Percentiles rank a stretch among this genome's conserved stretches.
These are phyloP conservation scores for Rhodotorula babjevae DNA, from an alignment of 768 basidiomycete species.

Conservation along the genomic window DNA sequence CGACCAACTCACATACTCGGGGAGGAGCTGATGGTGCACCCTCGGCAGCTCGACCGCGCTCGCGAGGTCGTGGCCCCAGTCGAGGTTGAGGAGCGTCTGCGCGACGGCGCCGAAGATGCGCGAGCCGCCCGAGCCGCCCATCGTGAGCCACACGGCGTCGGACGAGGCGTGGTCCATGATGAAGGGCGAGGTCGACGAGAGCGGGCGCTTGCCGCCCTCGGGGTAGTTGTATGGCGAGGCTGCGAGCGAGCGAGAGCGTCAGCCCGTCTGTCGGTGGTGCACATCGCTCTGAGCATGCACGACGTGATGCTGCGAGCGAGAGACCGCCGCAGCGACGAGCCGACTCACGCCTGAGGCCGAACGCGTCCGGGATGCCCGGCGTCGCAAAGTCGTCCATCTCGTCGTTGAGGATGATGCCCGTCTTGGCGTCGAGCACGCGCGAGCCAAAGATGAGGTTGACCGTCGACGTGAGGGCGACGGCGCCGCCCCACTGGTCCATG, in stretches of 20 bases:
- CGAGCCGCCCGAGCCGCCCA: conserved; percentile 84
- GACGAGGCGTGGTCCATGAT: conserved; percentile 62
- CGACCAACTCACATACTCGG: conserved; percentile 48
- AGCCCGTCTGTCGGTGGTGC: too few species aligned
- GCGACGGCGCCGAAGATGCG: conserved; percentile 75
- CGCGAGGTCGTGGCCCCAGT: conserved; percentile 74
- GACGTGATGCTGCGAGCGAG: too few species aligned
- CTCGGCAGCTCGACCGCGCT: conserved; percentile 79
- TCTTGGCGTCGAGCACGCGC: conserved; percentile 74
- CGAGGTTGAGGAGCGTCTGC: conserved; percentile 66
- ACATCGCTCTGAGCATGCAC: too few species aligned
- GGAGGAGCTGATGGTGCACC: conserved; percentile 81
- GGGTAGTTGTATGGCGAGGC: conserved; percentile 65
- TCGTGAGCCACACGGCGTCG: conserved; percentile 66
- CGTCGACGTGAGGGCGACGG: conserved; percentile 74
- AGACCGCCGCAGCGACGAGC: too few species aligned
- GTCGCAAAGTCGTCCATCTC: conserved; percentile 81
- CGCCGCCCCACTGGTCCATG: conserved; percentile 79
- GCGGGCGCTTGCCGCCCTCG: conserved; percentile 75
- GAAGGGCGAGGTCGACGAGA: conserved; percentile 76
- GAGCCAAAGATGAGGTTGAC: conserved; percentile 89
- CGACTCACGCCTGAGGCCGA: conserved; percentile 71
- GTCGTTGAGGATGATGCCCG: conserved; percentile 84
- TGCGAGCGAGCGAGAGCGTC: not conserved
- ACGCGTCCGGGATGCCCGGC: conserved; percentile 75